Base-by-base conservation (phyloP, 1,284 basidiomycete species). In the Ganoderma multipileum region DNA sequence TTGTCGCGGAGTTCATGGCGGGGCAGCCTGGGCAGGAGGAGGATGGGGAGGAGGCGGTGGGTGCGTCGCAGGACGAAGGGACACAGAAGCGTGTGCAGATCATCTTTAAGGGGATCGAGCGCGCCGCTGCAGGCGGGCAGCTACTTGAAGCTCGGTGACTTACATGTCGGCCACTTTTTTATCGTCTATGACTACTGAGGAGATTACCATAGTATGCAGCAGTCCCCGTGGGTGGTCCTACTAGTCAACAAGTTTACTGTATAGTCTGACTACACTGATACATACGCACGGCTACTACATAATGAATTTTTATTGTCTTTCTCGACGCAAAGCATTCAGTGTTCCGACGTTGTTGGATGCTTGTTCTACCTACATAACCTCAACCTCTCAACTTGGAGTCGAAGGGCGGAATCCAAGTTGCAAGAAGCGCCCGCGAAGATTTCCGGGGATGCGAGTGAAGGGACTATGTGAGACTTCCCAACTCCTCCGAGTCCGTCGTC, bases 1-100 rank as follows among this genome's bases (percentile, higher is more conserved):
- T 94, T 71, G 81, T 94, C 0, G 89, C 89, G 0, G 89, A 93
- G 75, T 93, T 94, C 76, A 93, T 94, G 91, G 85, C 88, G 23
- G 86, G 85, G 38, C 80, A 81, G 28, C 81, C 79, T 2, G 79
- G 72, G 16, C 79, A 79, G 20, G 80, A 79, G 2, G 81, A 76
- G 3, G 75, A 64, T 12, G 68, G 44, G 41, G 65, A 83, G 1
- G 81, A 83, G 26, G 85, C 81, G 28, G 84, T 82, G 3, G 84
- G 83, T 3, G 85, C 82, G 6, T 76, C 82, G 23, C 84, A 79
- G 16, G 81, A 81, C 1, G 78, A 71, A 62, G 68, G 58, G 47
- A 66, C 61, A 65, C 71, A 71, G 72, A 72, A 71, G 66, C 80
- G 78, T 66, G 68, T 88, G 68, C 81, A 85, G 64, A 83, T 78